Percentiles rank a stretch among this genome's conserved stretches.
phyloP scores from a whole-genome alignment of 1,139 yeast species.

The Blastobotrys elegans region DNA sequence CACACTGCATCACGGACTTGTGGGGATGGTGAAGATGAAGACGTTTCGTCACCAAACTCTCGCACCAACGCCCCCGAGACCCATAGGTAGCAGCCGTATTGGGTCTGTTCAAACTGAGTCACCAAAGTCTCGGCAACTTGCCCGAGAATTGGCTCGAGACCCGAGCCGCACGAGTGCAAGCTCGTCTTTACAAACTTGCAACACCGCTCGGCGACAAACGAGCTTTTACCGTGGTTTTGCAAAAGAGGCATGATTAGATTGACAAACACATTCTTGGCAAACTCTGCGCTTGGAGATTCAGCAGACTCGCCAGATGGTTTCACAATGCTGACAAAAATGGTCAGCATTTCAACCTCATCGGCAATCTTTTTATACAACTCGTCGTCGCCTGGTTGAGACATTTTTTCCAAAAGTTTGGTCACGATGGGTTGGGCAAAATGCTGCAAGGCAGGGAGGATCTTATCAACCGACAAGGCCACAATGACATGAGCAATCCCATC shows the following conservation, averaged over 20 bases:
- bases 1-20: conserved; percentile 42
- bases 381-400: conserved; percentile 34
- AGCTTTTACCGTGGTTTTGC: conserved; percentile 49
- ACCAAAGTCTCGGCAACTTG: conserved; percentile 58
- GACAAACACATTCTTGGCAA: conserved; percentile 60
- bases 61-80: conserved; percentile 79
- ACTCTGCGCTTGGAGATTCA: conserved; percentile 53
- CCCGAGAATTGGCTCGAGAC: conserved; percentile 57
- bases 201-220: conserved; percentile 66
- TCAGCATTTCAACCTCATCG: conserved; percentile 69
- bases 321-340: conserved; percentile 64
- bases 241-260: conserved; percentile 44
- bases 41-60: conserved; percentile 65
- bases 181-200: conserved; percentile 64
- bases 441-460: conserved; percentile 42
- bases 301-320: conserved; percentile 10
- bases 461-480: conserved; percentile 46
- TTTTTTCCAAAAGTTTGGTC: conserved; percentile 37
- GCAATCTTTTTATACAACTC: conserved; percentile 50
- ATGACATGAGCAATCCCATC: conserved; percentile 90
- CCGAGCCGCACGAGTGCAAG: conserved; percentile 64
- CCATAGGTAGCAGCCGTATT: conserved; percentile 84
- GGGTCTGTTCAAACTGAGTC: conserved; percentile 62
- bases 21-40: conserved; percentile 33
- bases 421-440: conserved; percentile 70